Evolutionary conservation across 345 rosid species (phyloP), one percentile per base, ranked within the genome.

Genomic region (Brassica carinata): DNA sequence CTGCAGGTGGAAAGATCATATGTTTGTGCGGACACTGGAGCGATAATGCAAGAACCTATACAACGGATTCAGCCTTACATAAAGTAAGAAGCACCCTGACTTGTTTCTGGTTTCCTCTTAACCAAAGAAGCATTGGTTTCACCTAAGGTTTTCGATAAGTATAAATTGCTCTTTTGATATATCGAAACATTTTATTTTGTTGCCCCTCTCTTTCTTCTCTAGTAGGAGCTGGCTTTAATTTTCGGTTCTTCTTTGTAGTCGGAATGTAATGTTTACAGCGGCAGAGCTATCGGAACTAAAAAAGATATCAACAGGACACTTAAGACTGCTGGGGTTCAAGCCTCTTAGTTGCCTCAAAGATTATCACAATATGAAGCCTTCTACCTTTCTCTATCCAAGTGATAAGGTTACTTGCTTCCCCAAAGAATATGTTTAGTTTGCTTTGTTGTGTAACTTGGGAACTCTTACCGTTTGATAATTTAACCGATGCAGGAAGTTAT

Each of bases 1-100:
- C 17, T 85, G 85, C 89, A 96, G 99, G 86, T 87, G 17, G 98
- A 96, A 84, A 92, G 90, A 85, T 96, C 97, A 67, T 90, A 89
- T 75, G 87, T 96, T 66, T 96, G 99, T 78, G 87, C 88, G 15
- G 99, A 96, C 86, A 96, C 99, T 19, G 98, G 99, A 77, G 90
- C 97, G 33, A 75, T 93, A 88, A 79, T 93, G 87, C 87, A 86
- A 81, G 96, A 84, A 72, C 87, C 92, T 75, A 71, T 87, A 1
- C 86, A 79, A 79, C 88, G 90, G 62, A 88, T 88, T 79, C 92
- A 88, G 53, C 83, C 88, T 53, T 93, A 93, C 80, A 86, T 80
- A 76, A 87, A 88, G 99, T 96, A 82, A 79, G 90, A 14, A 61
- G 43, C 26, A 65, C 14, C 18, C 70, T 68, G 71, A 3, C 64